Evolutionary conservation across 2,329 filamentous ascomycete genomes (phyloP), one percentile per base, ranked within the genome.

Genomic region (Raffaelea albimanens): DNA sequence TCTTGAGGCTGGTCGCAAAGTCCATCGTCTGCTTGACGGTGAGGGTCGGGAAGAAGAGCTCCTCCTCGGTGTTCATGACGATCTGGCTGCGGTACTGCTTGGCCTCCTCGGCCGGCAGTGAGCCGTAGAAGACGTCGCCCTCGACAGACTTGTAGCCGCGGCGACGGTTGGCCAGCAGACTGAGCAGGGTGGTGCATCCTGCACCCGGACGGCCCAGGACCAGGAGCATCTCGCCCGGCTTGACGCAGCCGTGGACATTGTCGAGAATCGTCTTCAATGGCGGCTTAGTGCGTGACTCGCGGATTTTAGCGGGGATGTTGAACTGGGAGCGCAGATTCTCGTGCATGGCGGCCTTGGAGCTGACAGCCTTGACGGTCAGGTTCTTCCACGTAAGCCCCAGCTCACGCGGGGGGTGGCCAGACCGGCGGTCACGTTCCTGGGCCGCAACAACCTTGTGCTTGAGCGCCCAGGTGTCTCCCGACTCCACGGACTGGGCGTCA

Each of bases 101-200:
- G 64, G 78, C 76, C 3, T 65, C 65, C 22, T 63, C 55, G 1
- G 68, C 60, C n/a, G 63, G 58, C 0, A 64, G 64, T 0, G 69
- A 67, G 16, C 82, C 79, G 57, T 83, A 85, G 21, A 75, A 74
- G 5, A 84, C 78, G 1, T 83, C 71, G 3, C 85, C 85, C 2
- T 73, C 67, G 2, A 89, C 78, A 1, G 66, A 71, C 3, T 78
- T 78, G 53, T 80, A 89, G 2, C 76, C 72, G 3, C 71, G 71
- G 4, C 82, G 79, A 72, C 82, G 76, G 58, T 88, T 89, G 33
- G 81, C 80, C 48, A 89, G 80, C 0, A 78, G 72, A 57, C 76
- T 78, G 9, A 78, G 59, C 2, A 78, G 64, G 1, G 75, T 79
- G 39, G 68, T 73, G 60, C 76, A 80, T n/a, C 77, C 77, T 40